phyloP scores from a whole-genome alignment of 2,329 filamentous ascomycete genomes.

The Ophiosphaerella korrae region DNA sequence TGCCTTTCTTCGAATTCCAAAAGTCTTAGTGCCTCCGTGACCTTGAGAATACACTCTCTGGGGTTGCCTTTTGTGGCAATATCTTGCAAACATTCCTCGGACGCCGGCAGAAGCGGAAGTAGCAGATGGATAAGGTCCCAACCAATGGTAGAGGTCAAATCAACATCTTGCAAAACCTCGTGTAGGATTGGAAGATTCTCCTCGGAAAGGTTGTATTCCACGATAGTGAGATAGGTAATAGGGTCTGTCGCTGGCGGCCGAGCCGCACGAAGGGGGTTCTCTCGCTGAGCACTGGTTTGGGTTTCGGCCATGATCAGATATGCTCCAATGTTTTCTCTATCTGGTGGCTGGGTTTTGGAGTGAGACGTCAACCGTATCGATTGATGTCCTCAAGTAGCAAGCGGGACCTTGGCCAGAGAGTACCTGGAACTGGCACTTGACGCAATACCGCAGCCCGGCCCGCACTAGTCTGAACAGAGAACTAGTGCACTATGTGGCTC shows the following conservation, averaged over 20 bases:
- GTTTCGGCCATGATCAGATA: slow-evolving; percentile 36
- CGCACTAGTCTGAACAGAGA: slow-evolving; percentile 1
- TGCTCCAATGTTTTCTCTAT: background rate
- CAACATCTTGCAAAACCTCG: slow-evolving; percentile 69
- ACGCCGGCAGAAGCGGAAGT: slow-evolving; percentile 66
- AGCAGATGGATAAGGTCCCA: slow-evolving; percentile 84
- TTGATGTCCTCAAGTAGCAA: slow-evolving; percentile 7
- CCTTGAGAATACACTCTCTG: slow-evolving; percentile 79
- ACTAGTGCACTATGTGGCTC: background rate
- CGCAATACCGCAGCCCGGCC: slow-evolving; percentile 15
- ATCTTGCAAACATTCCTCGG: slow-evolving; percentile 73
- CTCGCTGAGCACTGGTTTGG: slow-evolving; percentile 21
- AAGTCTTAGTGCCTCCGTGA: slow-evolving; percentile 72
- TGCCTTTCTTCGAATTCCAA: slow-evolving; percentile 56
- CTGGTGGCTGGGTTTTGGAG: background rate
- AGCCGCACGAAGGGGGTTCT: slow-evolving; percentile 61
- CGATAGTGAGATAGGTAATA: slow-evolving; percentile 77
- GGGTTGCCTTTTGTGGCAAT: slow-evolving; percentile 80
- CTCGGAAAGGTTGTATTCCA: slow-evolving; percentile 73
- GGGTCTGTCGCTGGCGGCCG: slow-evolving; percentile 68
- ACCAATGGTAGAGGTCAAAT: slow-evolving; percentile 75
- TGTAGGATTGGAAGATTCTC: slow-evolving; percentile 71
- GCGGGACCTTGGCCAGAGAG: background rate
- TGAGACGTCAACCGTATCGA: background rate
- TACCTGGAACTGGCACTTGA: slow-evolving; percentile 22